Conservation (phyloP, 805 yeast species). For the Cyberlindnera mrakii region DNA sequence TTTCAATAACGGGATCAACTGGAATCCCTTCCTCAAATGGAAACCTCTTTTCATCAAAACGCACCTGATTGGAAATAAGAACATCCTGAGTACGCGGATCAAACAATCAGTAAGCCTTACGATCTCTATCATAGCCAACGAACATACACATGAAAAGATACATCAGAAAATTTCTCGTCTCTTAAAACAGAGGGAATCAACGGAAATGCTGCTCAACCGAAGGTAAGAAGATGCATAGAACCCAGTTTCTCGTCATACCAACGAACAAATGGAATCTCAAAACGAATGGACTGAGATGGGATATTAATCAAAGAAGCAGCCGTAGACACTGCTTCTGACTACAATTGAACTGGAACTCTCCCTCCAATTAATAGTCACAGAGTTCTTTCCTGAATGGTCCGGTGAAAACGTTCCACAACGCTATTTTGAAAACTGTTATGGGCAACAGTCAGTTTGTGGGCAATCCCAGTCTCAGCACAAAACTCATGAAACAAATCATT, state of each 20-base stretch:
- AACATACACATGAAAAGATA: background rate
- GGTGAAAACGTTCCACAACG: no score
- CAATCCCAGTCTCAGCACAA: no score
- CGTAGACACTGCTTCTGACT: no score
- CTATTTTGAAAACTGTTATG: background rate
- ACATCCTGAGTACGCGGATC: background rate
- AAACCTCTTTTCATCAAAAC: background rate
- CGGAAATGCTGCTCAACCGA: background rate
- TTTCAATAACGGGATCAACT: background rate
- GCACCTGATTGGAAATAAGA: background rate
- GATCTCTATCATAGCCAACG: background rate
- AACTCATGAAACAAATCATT: no score
- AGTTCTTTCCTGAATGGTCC: no score
- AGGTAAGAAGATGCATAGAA: background rate
- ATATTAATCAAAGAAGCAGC: no score
- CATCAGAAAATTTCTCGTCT: background rate
- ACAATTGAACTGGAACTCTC: no score
- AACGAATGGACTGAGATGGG: no score
- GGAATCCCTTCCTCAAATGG: background rate
- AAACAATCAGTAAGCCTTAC: no score
- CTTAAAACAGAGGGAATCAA: background rate
- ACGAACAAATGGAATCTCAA: no score
- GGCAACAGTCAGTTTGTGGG: background rate
- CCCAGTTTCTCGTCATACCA: background rate
- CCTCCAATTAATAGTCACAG: no score